Base-by-base conservation (phyloP, 169 alveolate genomes). In the Cryptosporidium bovis region DNA sequence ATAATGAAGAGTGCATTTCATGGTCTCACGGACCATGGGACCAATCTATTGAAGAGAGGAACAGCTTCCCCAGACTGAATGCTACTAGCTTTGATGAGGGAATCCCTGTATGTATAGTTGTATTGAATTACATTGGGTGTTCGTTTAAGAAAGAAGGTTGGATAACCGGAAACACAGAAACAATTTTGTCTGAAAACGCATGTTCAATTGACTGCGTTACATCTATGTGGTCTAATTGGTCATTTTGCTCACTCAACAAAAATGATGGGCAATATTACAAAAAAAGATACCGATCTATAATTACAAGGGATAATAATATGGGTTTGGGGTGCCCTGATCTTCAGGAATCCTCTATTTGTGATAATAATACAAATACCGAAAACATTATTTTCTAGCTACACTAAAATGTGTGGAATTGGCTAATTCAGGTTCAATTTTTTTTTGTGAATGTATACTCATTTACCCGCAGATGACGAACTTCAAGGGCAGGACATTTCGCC, bases 21-120 rank as follows among this genome's bases (percentile, higher is more conserved):
- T 77, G 87, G 87, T 77, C 87, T n/a, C 64, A 60, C 29, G 87
- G 87, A 15, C 58, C 53, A 12, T 77, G 87, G 87, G 71, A 77
- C 40, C 87, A 77, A 60, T 33, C 87, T 7, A 77, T 77, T 60
- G 71, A 51, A 6, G 71, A 56, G 46, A 77, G 71, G 27, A 60
- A 64, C 29, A 31, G 12, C 46, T 58, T 77, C 36, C 87, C 87
- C 15, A 77, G 64, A 77, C 15, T 69, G 20, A 64, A 56, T 16
- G 12, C 15, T 15, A 66, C 51, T 34, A 29, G 36, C 27, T 24
- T 77, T 77, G 87, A 77, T 58, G 87, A 77, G 13, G 87, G 87
- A 60, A 40, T 44, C 5, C 77, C 62, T n/a, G 51, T 62, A 27
- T 77, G 87, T 40, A 60, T 77, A 10, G 64, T 46, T 4, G 64